Percentiles rank a stretch among this genome's conserved stretches.
These are phyloP conservation scores for Rhinocladiella similis DNA, from an alignment of 2,329 filamentous ascomycete genomes.

Conservation along the genomic window DNA sequence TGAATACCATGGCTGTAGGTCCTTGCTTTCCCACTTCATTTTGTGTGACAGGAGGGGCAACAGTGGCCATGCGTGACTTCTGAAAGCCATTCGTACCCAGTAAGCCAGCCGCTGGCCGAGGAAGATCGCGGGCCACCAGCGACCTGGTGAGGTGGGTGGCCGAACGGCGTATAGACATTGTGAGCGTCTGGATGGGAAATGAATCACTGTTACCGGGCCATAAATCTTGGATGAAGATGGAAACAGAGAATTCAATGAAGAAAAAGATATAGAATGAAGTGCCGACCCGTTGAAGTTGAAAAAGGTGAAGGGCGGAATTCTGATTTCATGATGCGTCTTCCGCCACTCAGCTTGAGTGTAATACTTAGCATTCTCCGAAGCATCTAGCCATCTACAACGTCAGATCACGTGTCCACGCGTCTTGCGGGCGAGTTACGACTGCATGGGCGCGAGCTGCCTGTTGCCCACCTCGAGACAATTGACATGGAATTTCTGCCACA, in stretches of 20 bases:
- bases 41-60: constrained; percentile 76
- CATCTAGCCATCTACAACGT: constrained; percentile 11
- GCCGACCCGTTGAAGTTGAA: background rate
- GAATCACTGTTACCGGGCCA: constrained; percentile 14
- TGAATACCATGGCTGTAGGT: constrained; percentile 95
- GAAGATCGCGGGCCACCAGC: constrained; percentile 7
- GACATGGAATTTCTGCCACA: background rate
- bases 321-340: background rate
- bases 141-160: constrained; percentile 10
- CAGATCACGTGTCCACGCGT: background rate
- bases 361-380: background rate
- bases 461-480: background rate
- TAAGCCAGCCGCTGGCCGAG: constrained; percentile 4
- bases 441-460: background rate
- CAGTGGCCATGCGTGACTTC: constrained; percentile 54
- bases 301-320: background rate
- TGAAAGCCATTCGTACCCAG: constrained; percentile 11
- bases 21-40: constrained; percentile 70
- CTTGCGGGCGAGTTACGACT: too few relatives aligned
- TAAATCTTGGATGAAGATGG: background rate
- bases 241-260: too few relatives aligned
- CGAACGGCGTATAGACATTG: constrained; percentile 21
- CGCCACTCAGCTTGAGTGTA: constrained; percentile 1
- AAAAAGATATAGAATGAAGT: too few relatives aligned
- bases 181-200: background rate